A percentile compares a stretch with the other conserved stretches of the same genome.
These are phyloP conservation scores for Tricholoma flavovirens DNA, from an alignment of 768 basidiomycete genomes.

Conservation along the genomic window DNA sequence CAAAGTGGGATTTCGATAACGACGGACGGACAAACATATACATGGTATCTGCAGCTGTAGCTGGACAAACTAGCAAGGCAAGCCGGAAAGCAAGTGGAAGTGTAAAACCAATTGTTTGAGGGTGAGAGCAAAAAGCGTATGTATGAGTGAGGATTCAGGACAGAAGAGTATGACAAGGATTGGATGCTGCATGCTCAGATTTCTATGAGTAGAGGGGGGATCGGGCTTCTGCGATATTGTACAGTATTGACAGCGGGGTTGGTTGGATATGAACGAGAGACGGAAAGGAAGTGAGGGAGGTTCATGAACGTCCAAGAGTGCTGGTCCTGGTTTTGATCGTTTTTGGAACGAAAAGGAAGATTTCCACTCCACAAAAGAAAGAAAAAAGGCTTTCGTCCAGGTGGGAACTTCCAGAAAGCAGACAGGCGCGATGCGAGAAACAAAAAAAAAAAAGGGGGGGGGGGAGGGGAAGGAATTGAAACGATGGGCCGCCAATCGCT, in stretches of 20 bases:
- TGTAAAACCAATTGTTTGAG: constrained; percentile 1
- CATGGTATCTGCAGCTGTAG: background rate
- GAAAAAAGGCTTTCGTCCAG: background rate
- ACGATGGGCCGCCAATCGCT: background rate
- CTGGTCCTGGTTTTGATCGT: background rate
- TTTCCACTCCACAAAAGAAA: background rate
- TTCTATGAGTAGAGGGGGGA: background rate
- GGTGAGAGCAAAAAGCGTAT: background rate
- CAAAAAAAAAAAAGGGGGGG: background rate
- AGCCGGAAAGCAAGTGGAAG: background rate
- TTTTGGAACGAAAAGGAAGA: background rate
- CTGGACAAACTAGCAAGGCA: constrained; percentile 1
- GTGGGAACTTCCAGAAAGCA: background rate
- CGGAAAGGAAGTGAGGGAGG: background rate
- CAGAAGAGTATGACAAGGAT: background rate
- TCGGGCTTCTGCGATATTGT: background rate
- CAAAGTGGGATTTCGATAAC: constrained; percentile 1
- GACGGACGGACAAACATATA: background rate
- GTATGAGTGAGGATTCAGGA: background rate
- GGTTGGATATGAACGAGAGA: background rate
- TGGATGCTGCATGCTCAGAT: background rate
- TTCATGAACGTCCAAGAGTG: constrained; percentile 2
- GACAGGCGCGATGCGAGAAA: background rate
- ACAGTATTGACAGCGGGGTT: background rate
- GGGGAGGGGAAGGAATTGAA: background rate